Conservation (phyloP, 257 asterid species). For the Petunia secreta region DNA sequence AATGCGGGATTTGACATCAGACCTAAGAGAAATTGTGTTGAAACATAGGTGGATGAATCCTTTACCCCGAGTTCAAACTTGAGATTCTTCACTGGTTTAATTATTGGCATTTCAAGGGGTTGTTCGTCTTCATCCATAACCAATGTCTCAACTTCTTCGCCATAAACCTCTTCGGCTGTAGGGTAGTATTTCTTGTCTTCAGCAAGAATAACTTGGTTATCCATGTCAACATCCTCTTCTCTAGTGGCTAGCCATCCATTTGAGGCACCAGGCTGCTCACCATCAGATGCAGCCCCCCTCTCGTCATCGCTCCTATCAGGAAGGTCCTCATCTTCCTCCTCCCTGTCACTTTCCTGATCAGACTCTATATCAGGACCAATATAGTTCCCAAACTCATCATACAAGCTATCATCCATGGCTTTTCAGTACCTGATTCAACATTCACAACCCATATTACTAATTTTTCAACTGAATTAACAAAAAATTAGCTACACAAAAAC, state of each 20-base stretch:
- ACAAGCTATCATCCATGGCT: slow-evolving; percentile 89
- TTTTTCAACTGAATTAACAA: neutral
- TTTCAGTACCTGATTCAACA: neutral
- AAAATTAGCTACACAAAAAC: neutral
- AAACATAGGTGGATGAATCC: slow-evolving; percentile 88
- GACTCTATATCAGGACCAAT: slow-evolving; percentile 98
- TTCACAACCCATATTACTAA: neutral
- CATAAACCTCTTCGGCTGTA: slow-evolving; percentile 97
- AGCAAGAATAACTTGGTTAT: slow-evolving; percentile 84
- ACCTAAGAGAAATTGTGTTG: slow-evolving; percentile 89
- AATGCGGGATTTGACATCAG: slow-evolving; percentile 86
- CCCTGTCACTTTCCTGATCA: slow-evolving; percentile 84
- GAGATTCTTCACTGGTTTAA: slow-evolving; percentile 80
- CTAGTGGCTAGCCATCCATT: slow-evolving; percentile 79
- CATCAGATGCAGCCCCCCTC: slow-evolving; percentile 62
- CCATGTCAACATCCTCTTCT: slow-evolving; percentile 86
- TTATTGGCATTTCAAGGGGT: slow-evolving; percentile 83
- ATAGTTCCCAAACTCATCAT: slow-evolving; percentile 96
- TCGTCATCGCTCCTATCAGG: slow-evolving; percentile 72
- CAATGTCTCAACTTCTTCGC: slow-evolving; percentile 93
- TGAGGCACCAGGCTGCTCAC: slow-evolving; percentile 72
- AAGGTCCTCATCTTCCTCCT: slow-evolving; percentile 81
- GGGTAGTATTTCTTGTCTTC: slow-evolving; percentile 97
- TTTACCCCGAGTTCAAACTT: slow-evolving; percentile 96
- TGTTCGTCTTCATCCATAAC: slow-evolving; percentile 99